These are phyloP conservation scores for Brasilioporus rufonigricans DNA, from an alignment of 768 basidiomycete genomes.

Conservation along the genomic window DNA sequence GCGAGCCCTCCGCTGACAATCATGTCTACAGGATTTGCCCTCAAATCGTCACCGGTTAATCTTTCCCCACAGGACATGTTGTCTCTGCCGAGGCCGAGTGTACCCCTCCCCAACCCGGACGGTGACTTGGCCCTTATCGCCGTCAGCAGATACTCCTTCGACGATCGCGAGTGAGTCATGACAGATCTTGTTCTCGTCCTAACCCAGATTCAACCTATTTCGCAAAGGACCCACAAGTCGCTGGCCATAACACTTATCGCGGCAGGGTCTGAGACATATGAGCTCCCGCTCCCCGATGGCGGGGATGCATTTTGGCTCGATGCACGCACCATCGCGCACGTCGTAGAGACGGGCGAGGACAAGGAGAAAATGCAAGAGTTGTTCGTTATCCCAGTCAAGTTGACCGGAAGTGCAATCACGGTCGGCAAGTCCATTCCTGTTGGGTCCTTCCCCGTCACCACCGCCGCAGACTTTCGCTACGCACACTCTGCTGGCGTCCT, in stretches of 20 bases:
- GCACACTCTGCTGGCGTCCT: constrained; percentile 54
- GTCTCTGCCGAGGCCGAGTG: constrained; percentile 62
- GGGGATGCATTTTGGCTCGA: constrained; percentile 83
- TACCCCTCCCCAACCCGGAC: constrained; percentile 60
- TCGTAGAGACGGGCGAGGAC: constrained; percentile 51
- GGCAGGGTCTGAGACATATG: constrained; percentile 45
- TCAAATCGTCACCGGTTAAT: constrained; percentile 56
- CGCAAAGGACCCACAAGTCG: constrained; percentile 65
- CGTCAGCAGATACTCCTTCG: constrained; percentile 66
- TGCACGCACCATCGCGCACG: constrained; percentile 65
- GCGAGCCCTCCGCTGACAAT: constrained; percentile 12
- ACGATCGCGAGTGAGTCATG: constrained; percentile 64
- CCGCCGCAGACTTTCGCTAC: constrained; percentile 70
- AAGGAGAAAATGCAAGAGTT: constrained; percentile 51
- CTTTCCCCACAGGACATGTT: constrained; percentile 75
- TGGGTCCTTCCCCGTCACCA: constrained; percentile 66
- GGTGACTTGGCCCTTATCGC: constrained; percentile 71
- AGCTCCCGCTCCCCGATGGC: constrained; percentile 60
- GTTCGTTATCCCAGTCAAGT: constrained; percentile 56
- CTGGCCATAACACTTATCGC: constrained; percentile 62
- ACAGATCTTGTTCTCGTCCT: not conserved
- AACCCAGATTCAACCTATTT: not conserved
- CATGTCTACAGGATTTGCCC: constrained; percentile 45
- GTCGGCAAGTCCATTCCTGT: constrained; percentile 42
- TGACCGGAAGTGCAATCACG: constrained; percentile 36